Evolutionary conservation across 2,329 filamentous ascomycete genomes (phyloP).

Genomic region (Xylaria sp.): DNA sequence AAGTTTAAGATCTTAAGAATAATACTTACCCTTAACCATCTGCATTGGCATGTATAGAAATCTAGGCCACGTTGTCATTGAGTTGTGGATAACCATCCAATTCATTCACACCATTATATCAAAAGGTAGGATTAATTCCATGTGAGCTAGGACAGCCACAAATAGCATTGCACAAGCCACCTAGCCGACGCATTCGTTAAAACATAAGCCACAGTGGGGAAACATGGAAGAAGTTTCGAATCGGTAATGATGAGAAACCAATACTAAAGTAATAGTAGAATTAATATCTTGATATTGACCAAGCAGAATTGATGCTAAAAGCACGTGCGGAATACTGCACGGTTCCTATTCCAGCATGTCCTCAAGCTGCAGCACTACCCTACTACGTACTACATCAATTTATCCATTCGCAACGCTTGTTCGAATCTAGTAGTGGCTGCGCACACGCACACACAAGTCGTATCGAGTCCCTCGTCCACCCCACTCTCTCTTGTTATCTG

Average conservation of each 20-base stretch:
- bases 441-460: background rate
- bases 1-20: no score
- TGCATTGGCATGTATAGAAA: no score
- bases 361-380: conserved; percentile 6
- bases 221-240: background rate
- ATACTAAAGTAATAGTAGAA: no score
- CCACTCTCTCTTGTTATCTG: background rate
- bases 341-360: background rate
- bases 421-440: background rate
- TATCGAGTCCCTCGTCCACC: background rate
- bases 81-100: background rate
- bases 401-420: background rate
- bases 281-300: background rate
- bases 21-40: no score
- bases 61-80: no score
- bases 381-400: conserved; percentile 3
- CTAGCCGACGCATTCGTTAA: background rate
- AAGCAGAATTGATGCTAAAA: background rate
- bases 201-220: background rate
- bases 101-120: background rate
- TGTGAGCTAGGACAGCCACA: background rate
- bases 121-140: background rate
- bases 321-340: conserved; percentile 11
- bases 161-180: conserved; percentile 7
- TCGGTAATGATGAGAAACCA: no score